Conservation (phyloP, 331 rosid genomes). For the Saraca asoca region DNA sequence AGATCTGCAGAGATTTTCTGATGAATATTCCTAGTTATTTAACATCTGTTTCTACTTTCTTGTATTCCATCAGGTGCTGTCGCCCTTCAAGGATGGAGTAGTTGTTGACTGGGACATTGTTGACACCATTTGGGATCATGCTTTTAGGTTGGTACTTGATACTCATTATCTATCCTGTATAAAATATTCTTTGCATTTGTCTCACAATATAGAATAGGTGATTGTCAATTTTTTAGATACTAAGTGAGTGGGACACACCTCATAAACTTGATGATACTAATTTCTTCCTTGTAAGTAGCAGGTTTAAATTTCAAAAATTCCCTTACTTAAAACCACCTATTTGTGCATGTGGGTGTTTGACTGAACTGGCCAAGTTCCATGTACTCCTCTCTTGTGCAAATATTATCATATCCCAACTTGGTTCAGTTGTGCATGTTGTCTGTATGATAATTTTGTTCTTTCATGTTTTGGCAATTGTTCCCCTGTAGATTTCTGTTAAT, state of each 20-base stretch:
- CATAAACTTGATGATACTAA: too few species aligned
- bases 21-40: neutral
- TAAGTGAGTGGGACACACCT: too few species aligned
- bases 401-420: conserved; percentile 2
- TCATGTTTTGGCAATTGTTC: conserved; percentile 9
- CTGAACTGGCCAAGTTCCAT: too few species aligned
- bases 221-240: neutral
- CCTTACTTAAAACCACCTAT: too few species aligned
- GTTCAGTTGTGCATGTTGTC: neutral
- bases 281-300: too few species aligned
- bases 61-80: conserved; percentile 60
- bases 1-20: conserved; percentile 9
- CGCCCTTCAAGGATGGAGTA: conserved; percentile 86
- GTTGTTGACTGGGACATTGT: conserved; percentile 97
- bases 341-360: too few species aligned
- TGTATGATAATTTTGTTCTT: neutral
- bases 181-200: conserved; percentile 1
- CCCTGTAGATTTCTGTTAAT: neutral
- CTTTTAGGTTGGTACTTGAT: conserved; percentile 65
- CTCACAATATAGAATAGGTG: conserved; percentile 8
- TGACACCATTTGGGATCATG: conserved; percentile 98
- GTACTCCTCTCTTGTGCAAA: too few species aligned
- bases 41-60: conserved; percentile 12
- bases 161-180: conserved; percentile 24
- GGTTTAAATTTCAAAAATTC: too few species aligned